phyloP scores from a whole-genome alignment of 1,284 basidiomycete species.

The Trametes pubescens region DNA sequence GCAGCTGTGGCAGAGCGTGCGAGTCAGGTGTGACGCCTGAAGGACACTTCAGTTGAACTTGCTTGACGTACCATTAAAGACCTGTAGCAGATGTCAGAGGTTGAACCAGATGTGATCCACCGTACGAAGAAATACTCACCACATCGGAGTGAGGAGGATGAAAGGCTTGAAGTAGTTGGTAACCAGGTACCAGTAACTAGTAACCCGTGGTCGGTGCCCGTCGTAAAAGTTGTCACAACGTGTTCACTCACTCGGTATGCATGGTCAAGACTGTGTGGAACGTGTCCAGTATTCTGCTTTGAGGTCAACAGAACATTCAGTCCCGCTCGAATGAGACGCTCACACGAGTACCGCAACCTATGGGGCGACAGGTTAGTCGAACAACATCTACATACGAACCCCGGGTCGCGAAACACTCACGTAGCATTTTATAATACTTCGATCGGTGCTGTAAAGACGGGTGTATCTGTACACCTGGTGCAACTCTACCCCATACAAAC shows the following conservation, averaged over 20 bases:
- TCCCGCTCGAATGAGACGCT: too few relatives aligned
- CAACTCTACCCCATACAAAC: neutral
- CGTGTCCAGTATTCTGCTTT: neutral
- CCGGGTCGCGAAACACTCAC: neutral
- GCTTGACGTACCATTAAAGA: too few relatives aligned
- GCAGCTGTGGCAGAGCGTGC: neutral
- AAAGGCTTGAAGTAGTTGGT: neutral
- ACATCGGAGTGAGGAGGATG: neutral
- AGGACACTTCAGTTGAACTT: too few relatives aligned
- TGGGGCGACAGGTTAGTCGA: neutral
- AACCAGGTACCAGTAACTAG: neutral
- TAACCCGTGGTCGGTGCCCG: neutral
- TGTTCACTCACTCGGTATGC: neutral
- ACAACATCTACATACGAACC: neutral
- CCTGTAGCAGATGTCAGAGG: too few relatives aligned
- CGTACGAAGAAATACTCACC: neutral
- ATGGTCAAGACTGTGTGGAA: constrained; percentile 1
- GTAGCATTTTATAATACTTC: neutral
- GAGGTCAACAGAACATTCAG: too few relatives aligned
- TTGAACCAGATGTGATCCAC: neutral
- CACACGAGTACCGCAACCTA: neutral
- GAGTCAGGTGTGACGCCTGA: too few relatives aligned
- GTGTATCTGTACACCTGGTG: neutral
- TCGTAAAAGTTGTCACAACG: too few relatives aligned
- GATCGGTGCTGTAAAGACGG: neutral